Percentiles rank a stretch among this genome's conserved stretches.
phyloP scores from a whole-genome alignment of 371 early-diverging fungal genomes.

The Mortierella sp. region DNA sequence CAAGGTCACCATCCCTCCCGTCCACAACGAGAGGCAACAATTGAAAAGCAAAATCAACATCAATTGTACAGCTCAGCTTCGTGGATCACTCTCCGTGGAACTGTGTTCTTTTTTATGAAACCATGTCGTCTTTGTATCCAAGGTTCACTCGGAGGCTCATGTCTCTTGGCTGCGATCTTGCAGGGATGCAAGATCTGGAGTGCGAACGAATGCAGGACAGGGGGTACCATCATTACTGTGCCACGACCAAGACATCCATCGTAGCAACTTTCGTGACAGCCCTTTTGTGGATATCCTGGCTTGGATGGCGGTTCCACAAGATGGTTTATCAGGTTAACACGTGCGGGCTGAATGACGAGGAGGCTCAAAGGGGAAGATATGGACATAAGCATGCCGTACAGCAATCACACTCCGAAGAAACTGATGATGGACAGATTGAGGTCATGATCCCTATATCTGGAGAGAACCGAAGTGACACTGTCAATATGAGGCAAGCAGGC shows the following conservation, averaged over 20 bases:
- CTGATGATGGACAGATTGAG: too few relatives aligned
- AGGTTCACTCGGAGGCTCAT: background rate
- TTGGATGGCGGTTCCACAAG: constrained; percentile 12
- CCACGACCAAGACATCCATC: constrained; percentile 25
- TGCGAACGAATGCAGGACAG: background rate
- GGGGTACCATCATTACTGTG: constrained; percentile 15
- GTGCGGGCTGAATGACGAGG: background rate
- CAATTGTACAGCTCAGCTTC: background rate
- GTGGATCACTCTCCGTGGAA: background rate
- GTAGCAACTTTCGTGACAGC: constrained; percentile 1
- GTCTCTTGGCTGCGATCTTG: constrained; percentile 7
- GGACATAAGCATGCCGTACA: too few relatives aligned
- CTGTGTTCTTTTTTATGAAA: constrained; percentile 10
- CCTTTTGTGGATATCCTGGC: constrained; percentile 19
- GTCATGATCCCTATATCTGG: constrained; percentile 14
- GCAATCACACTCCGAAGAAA: too few relatives aligned
- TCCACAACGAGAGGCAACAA: too few relatives aligned
- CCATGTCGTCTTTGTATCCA: constrained; percentile 20
- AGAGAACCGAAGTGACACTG: background rate
- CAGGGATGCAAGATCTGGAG: constrained; percentile 22
- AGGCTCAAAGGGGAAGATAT: background rate
- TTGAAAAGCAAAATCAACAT: too few relatives aligned
- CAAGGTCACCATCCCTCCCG: too few relatives aligned
- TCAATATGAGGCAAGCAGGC: background rate
- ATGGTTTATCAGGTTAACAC: background rate